Conservation (phyloP, 768 basidiomycete species). For the Hirschioporus abietinus region DNA sequence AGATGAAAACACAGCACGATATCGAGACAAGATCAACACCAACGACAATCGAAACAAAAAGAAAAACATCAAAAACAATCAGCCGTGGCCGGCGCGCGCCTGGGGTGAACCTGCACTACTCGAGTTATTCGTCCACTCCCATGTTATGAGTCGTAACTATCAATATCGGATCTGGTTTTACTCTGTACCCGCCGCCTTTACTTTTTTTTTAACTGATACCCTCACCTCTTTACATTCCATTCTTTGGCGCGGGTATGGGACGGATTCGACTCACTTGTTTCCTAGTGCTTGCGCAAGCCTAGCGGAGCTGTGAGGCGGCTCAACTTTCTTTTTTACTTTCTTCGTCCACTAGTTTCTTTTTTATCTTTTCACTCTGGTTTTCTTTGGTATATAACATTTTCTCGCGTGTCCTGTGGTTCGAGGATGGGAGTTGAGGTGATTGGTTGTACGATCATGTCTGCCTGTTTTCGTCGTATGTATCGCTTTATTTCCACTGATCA, state of each 20-base stretch:
- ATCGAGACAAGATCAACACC: neutral
- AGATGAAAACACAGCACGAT: neutral
- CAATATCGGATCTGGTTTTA: neutral
- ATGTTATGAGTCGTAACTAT: neutral
- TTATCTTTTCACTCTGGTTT: neutral
- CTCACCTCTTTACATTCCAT: neutral
- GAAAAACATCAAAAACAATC: neutral
- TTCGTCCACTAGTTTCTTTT: too few relatives aligned
- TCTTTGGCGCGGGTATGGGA: neutral
- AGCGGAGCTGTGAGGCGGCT: neutral
- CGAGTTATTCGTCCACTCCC: conserved; percentile 1
- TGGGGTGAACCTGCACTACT: conserved; percentile 1
- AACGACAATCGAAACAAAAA: neutral
- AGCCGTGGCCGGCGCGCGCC: neutral
- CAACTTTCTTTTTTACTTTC: neutral
- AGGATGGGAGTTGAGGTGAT: too few relatives aligned
- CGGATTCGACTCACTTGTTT: neutral
- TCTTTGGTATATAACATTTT: neutral
- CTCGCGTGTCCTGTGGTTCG: too few relatives aligned
- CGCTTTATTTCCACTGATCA: too few relatives aligned
- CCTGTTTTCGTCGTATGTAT: too few relatives aligned
- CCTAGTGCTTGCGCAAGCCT: neutral
- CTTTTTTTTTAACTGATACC: neutral
- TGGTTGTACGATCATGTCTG: too few relatives aligned
- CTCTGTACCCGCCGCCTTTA: neutral